Conservation (phyloP, 345 rosid species). For the Eutrema heterophyllum region DNA sequence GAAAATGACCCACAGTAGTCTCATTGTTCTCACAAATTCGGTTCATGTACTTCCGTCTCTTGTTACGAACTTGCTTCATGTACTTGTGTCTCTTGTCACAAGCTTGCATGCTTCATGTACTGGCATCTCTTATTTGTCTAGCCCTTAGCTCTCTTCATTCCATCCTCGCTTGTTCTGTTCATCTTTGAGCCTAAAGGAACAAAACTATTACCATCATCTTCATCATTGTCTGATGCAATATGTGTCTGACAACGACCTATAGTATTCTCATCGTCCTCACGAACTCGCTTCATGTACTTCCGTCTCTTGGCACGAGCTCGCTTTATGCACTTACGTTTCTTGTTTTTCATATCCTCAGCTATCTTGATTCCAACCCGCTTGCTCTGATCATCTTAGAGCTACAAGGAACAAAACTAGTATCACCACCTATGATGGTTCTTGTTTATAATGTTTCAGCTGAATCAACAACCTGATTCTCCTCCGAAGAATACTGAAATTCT, state of each 20-base stretch:
- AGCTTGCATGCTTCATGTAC: too few species aligned
- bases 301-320: background rate
- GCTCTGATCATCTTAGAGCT: background rate
- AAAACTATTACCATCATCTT: too few species aligned
- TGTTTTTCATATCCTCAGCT: background rate
- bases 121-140: too few species aligned
- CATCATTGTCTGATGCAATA: background rate
- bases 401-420: background rate
- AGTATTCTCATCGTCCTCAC: background rate
- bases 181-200: too few species aligned
- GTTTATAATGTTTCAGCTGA: background rate
- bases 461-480: background rate
- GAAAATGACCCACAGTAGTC: background rate
- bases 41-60: background rate
- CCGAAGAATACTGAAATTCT: too few species aligned
- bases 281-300: background rate
- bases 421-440: background rate
- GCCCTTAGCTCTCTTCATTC: too few species aligned
- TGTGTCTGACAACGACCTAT: background rate
- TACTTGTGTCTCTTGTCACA: background rate
- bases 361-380: background rate
- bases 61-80: background rate
- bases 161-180: too few species aligned
- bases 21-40: background rate
- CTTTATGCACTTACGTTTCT: background rate